These are phyloP conservation scores for Triticum urartu DNA, from an alignment of 176 grass and related monocot genomes.

Conservation along the genomic window DNA sequence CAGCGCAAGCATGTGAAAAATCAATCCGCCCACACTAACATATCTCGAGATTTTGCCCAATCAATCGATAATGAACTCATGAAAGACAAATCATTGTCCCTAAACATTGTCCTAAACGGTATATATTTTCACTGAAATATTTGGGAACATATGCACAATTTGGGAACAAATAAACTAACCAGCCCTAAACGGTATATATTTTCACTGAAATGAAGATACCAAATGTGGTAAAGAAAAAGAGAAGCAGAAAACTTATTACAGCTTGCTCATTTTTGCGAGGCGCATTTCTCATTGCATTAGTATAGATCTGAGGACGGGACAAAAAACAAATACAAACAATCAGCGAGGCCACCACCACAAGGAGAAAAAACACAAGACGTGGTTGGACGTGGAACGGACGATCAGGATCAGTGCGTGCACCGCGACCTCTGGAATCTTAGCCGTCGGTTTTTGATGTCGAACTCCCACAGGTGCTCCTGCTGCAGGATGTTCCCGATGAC, in stretches of 20 bases:
- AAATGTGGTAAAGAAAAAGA: not conserved
- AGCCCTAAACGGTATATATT: constrained; percentile 7
- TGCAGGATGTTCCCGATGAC: constrained; percentile 88
- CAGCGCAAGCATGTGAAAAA: no score
- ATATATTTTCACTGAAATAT: no score
- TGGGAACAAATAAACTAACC: not conserved
- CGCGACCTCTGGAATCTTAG: constrained; percentile 64
- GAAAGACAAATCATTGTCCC: no score
- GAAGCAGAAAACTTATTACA: constrained; percentile 35
- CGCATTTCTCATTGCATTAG: constrained; percentile 48
- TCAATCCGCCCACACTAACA: no score
- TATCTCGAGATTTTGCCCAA: no score
- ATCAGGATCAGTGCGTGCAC: constrained; percentile 48
- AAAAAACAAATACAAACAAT: constrained; percentile 11
- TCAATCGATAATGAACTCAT: no score
- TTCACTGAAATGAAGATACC: constrained; percentile 23
- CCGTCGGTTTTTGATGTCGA: constrained; percentile 66
- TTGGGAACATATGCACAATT: not conserved
- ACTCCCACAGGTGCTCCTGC: constrained; percentile 99
- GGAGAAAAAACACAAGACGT: constrained; percentile 16
- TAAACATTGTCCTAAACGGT: no score
- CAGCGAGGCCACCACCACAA: constrained; percentile 36
- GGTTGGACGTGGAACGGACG: not conserved
- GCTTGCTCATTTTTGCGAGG: constrained; percentile 39
- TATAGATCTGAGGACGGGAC: constrained; percentile 30